Evolutionary conservation across 345 rosid species (phyloP), one percentile per base, ranked within the genome.

Genomic region (Citrus maxima): DNA sequence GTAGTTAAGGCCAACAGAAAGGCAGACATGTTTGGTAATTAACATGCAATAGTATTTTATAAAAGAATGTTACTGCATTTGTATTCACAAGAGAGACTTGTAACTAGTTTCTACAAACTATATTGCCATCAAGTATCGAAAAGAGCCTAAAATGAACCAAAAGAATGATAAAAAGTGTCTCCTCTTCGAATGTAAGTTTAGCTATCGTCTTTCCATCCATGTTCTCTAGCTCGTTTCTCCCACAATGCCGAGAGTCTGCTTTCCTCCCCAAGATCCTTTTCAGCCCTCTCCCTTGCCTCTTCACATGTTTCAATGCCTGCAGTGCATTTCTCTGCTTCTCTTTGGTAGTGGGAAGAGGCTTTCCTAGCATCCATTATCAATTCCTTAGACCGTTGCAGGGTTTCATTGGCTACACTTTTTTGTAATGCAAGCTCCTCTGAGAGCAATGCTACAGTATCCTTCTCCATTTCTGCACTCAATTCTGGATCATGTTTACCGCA

Each of bases 301-400:
- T 86, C 91, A 56, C 91, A 88, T 68, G 78, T 67, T 30, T 74
- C 82, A 30, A 80, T 79, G 42, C 82, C 84, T 1, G 79, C 80
- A 69, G 30, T 81, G 79, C 91, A 88, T 67, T 86, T 88, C 72
- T 83, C 85, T 74, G 88, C 88, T 78, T 88, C 91, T 16, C n/a
- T 77, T 58, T 81, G 81, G 78, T 77, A 86, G 54, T 80, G 88
- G 42, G 69, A 59, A 2, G 83, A 76, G 24, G 75, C 19, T 35
- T 28, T 74, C 80, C 72, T 67, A 1, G 86, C 77, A 80, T 72
- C 67, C 73, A 37, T 76, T 35, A 62, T 70, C 74, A 22, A 51
- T 21, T 58, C 71, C 70, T 34, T 49, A 22, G 80, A 73, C 19
- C 79, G 89, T 69, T 70, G 77, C 38, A 84, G 64, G 4, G 84